Percentiles rank a stretch among this genome's conserved stretches.
Conservation (phyloP, 2,329 filamentous ascomycete species). For the Trichophyton benhamiae region DNA sequence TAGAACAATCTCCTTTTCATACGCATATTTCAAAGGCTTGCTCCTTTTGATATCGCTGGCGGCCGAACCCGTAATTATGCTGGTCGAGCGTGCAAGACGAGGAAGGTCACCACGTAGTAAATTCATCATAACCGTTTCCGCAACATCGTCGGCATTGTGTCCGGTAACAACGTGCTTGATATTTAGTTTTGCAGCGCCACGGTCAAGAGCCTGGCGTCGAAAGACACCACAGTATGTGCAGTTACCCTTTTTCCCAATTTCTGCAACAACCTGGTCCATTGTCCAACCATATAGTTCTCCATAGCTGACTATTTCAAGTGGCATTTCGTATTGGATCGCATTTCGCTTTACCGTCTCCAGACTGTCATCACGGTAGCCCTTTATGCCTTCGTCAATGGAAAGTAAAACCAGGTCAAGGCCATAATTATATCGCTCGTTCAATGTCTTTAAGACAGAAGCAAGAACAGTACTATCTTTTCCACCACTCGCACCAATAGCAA, state of each 20-base stretch:
- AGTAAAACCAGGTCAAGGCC: constrained; percentile 74
- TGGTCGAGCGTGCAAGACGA: constrained; percentile 74
- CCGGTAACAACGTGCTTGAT: constrained; percentile 94
- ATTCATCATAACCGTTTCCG: constrained; percentile 97
- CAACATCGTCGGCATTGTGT: constrained; percentile 94
- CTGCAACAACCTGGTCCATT: constrained; percentile 96
- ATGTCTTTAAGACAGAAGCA: constrained; percentile 82
- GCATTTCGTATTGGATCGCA: constrained; percentile 79
- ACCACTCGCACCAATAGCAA: constrained; percentile 91
- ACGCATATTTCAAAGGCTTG: constrained; percentile 95
- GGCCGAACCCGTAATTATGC: constrained; percentile 67
- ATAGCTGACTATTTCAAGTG: constrained; percentile 83
- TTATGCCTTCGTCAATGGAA: constrained; percentile 94
- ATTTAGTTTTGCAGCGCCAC: constrained; percentile 72
- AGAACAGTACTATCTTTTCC: constrained; percentile 97
- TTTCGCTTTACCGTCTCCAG: constrained; percentile 95
- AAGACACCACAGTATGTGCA: constrained; percentile 99
- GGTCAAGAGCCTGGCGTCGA: constrained; percentile 80
- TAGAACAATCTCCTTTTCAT: constrained; percentile 96
- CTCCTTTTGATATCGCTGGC: constrained; percentile 85
- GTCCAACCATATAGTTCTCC: constrained; percentile 95
- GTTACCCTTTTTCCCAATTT: constrained; percentile 94
- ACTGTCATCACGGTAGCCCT: constrained; percentile 89
- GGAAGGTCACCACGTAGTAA: constrained; percentile 80
- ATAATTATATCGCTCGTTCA: constrained; percentile 83